Percentiles rank a stretch among this genome's conserved stretches.
Conservation (phyloP, 768 basidiomycete species). For the Crucibulum laeve region DNA sequence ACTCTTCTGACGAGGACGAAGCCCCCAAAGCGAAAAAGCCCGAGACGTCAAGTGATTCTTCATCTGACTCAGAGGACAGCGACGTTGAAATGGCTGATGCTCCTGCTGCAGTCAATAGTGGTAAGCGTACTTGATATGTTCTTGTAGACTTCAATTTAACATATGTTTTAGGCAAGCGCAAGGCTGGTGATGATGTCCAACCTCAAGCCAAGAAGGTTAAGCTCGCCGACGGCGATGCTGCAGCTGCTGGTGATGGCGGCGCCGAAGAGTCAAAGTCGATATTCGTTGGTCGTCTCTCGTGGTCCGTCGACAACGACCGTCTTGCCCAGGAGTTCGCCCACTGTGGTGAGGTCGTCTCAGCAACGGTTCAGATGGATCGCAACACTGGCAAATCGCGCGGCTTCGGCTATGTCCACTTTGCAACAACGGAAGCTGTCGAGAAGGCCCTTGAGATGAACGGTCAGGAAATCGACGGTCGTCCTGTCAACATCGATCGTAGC, state of each 20-base stretch:
- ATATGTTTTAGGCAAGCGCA: constrained; percentile 61
- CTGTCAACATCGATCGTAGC: constrained; percentile 82
- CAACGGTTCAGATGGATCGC: constrained; percentile 83
- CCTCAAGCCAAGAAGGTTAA: constrained; percentile 81
- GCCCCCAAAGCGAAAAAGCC: constrained; percentile 19
- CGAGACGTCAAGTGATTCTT: constrained; percentile 10
- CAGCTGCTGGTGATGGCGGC: constrained; percentile 29
- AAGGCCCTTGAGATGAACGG: constrained; percentile 80
- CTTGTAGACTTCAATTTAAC: not conserved
- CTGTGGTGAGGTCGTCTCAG: constrained; percentile 87
- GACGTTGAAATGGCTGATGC: constrained; percentile 61
- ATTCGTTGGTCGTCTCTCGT: constrained; percentile 91
- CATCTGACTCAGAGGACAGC: constrained; percentile 25
- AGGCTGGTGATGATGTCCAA: constrained; percentile 61
- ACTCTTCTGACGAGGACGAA: constrained; percentile 6
- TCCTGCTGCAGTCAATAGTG: constrained; percentile 34
- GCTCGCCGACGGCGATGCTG: constrained; percentile 53
- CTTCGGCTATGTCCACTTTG: constrained; percentile 81
- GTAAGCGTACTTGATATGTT: constrained; percentile 1
- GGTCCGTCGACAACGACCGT: constrained; percentile 97
- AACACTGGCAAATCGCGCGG: constrained; percentile 80
- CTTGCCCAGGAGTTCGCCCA: constrained; percentile 85
- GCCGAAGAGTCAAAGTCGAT: constrained; percentile 60
- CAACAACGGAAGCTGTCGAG: constrained; percentile 65
- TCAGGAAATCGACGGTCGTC: constrained; percentile 88